These are phyloP conservation scores for Lodderomyces parapsilosis DNA, from an alignment of 1,139 yeast genomes.

Conservation along the genomic window DNA sequence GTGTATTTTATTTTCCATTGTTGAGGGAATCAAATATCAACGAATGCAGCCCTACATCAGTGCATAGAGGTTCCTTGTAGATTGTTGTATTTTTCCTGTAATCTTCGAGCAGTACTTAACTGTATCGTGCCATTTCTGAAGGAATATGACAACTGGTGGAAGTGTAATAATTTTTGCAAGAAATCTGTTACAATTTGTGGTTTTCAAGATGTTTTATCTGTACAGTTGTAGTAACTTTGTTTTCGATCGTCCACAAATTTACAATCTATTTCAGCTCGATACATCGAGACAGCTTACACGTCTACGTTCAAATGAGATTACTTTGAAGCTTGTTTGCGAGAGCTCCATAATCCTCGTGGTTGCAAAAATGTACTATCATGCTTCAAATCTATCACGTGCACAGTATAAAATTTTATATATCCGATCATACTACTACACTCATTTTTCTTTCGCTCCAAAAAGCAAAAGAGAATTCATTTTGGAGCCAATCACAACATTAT, in stretches of 20 bases:
- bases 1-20: background rate
- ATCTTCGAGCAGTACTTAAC: background rate
- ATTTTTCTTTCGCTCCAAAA: background rate
- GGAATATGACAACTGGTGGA: background rate
- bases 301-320: too few relatives aligned
- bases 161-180: background rate
- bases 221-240: too few relatives aligned
- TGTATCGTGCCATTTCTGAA: background rate
- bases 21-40: background rate
- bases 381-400: background rate
- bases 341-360: too few relatives aligned
- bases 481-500: background rate
- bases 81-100: background rate
- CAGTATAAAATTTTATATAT: background rate
- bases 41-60: background rate
- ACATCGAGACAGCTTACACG: too few relatives aligned
- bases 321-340: too few relatives aligned
- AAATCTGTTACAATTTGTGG: background rate
- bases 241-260: too few relatives aligned
- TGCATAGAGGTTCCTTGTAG: background rate
- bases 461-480: background rate
- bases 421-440: background rate
- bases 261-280: too few relatives aligned
- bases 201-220: too few relatives aligned
- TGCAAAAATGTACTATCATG: too few relatives aligned